Evolutionary conservation across 2,329 filamentous ascomycete genomes (phyloP), one percentile per base, ranked within the genome.

Genomic region (Dissoconium aciculare): DNA sequence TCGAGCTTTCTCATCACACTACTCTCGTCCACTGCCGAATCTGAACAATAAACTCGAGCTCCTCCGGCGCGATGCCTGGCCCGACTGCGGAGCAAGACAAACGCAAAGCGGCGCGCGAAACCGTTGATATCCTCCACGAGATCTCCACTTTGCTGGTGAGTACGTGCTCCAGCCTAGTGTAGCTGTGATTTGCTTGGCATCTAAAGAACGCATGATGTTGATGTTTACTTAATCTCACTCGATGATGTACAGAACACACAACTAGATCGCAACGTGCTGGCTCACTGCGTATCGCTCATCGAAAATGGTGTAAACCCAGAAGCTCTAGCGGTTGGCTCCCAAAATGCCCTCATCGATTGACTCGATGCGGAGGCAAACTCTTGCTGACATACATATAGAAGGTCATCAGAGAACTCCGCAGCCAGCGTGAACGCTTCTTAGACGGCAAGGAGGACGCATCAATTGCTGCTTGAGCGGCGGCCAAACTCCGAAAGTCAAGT

Each of bases 201-300:
- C n/a, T n/a, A n/a, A n/a, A n/a, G n/a, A n/a, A n/a, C n/a, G n/a
- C n/a, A n/a, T n/a, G n/a, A n/a, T n/a, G n/a, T n/a, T n/a, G n/a
- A n/a, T n/a, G n/a, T n/a, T n/a, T n/a, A n/a, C n/a, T n/a, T n/a
- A n/a, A n/a, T n/a, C n/a, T n/a, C n/a, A n/a, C n/a, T n/a, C n/a
- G n/a, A n/a, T n/a, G n/a, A n/a, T n/a, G n/a, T n/a, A n/a, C 27
- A 95, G 87, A 94, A 95, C 59, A 93, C 87, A 39, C 73, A 92
- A 41, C 74, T 98, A 27, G 85, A 94, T 56, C 75, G 87, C 17
- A 78, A 84, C 32, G 84, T 85, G 12, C 66, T 98, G 11, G 93
- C 85, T 3, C 81, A 94, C 40, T 98, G 89, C 57, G 87, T 95
- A 37, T 93, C 84, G 32, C 70, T 98, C 56, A 91, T 98, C 45